Evolutionary conservation across 1,284 basidiomycete genomes (phyloP).

Genomic region (Laetiporus sulphureus): DNA sequence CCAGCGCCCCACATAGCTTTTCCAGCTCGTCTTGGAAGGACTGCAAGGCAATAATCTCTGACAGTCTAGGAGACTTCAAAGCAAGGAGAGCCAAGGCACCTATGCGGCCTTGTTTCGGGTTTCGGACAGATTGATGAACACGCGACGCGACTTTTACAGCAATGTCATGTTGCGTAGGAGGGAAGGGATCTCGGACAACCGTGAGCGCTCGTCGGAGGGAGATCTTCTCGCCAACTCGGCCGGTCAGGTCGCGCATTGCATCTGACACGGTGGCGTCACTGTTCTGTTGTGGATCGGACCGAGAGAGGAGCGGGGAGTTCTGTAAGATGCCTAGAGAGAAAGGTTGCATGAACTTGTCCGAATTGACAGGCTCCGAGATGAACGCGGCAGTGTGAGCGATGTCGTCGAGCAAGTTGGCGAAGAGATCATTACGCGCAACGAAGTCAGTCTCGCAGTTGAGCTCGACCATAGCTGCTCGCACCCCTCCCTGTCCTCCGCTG

Average conservation of each 20-base stretch:
- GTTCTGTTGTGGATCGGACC: conserved; percentile 14
- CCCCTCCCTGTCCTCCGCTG: conserved; percentile 33
- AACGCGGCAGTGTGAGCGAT: conserved; percentile 87
- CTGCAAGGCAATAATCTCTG: conserved; percentile 34
- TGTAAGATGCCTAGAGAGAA: conserved; percentile 48
- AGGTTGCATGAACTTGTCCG: conserved; percentile 33
- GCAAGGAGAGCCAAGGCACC: conserved; percentile 64
- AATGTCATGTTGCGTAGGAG: conserved; percentile 29
- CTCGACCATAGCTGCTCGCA: conserved; percentile 85
- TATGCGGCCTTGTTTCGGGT: conserved; percentile 55
- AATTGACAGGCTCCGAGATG: conserved; percentile 49
- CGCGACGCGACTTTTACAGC: conserved; percentile 73
- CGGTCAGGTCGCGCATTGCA: conserved; percentile 75
- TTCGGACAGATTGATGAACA: conserved; percentile 56
- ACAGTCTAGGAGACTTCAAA: conserved; percentile 42
- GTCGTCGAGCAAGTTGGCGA: conserved; percentile 70
- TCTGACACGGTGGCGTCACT: conserved; percentile 51
- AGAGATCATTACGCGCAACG: conserved; percentile 84
- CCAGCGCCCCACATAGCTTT: conserved; percentile 69
- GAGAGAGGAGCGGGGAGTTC: conserved; percentile 60
- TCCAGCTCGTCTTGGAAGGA: conserved; percentile 47
- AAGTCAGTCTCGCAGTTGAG: conserved; percentile 98
- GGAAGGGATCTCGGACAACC: conserved; percentile 57
- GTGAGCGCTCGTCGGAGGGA: conserved; percentile 68
- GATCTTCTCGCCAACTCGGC: conserved; percentile 89